Evolutionary conservation across 2,329 filamentous ascomycete genomes (phyloP).

Genomic region (Alternaria solani): DNA sequence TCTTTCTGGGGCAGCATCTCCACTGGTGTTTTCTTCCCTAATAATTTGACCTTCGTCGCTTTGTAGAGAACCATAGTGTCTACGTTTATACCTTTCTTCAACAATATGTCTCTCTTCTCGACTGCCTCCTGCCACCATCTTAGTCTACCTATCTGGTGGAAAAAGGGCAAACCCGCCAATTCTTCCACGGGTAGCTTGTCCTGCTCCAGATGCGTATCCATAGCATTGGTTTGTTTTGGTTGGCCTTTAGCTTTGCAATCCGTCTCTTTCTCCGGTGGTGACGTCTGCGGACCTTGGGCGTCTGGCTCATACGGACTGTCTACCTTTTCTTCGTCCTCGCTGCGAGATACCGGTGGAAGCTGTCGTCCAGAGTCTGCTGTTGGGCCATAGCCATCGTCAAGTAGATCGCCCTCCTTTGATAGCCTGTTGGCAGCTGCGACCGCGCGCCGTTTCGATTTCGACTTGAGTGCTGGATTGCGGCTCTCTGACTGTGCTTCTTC

Average conservation of each 20-base stretch:
- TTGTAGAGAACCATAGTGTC: background rate
- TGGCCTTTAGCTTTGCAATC: background rate
- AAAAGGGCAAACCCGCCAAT: background rate
- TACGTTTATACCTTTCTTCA: background rate
- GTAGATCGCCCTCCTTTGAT: background rate
- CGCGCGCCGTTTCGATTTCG: background rate
- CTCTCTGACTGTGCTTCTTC: background rate
- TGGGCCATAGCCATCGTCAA: background rate
- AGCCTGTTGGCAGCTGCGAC: background rate
- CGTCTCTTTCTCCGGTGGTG: background rate
- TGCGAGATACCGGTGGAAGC: background rate
- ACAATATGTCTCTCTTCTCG: background rate
- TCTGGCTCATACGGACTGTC: background rate
- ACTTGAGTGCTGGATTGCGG: background rate
- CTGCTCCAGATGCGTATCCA: background rate
- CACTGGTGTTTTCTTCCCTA: background rate
- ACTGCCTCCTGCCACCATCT: background rate
- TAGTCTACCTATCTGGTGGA: background rate
- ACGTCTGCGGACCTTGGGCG: background rate
- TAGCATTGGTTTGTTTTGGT: background rate
- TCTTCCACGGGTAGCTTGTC: background rate
- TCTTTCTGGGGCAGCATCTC: background rate
- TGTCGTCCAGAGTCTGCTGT: background rate
- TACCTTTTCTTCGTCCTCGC: background rate
- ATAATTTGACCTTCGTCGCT: background rate